Base-by-base conservation (phyloP, 805 yeast genomes). In the Vanderwaltozyma yarrowii region DNA sequence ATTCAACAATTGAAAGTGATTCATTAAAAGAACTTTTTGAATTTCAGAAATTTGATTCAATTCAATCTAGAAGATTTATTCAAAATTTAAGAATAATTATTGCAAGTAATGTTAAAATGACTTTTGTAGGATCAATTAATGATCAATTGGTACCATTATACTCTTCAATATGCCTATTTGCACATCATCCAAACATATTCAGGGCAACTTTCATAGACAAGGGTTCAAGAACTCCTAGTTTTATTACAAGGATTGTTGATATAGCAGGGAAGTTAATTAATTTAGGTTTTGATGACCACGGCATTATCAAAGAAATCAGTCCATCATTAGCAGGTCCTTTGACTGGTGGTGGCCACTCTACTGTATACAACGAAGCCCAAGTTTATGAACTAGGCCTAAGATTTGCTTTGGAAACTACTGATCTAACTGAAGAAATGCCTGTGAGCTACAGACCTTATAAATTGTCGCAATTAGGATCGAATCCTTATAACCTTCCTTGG, bases 271-370 rank as follows among this genome's bases (percentile, higher is more conserved):
- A 74, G 37, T 60, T 88, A 32, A 74, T 81, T 39, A 86, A 89
- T 55, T 48, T 76, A 33, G 97, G 97, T 0, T 71, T 66, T 36
- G 74, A 80, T 35, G 98, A 89, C 54, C 89, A 85, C 54, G 92
- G 87, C 17, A 81, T 92, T 12, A 67, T 89, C 16, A 79, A 79
- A 44, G 96, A 92, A 54, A 70, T 89, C 31, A 84, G 95, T 39
- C 71, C 69, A 30, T 70, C 84, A 0, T 60, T 82, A 44, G 92
- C 94, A 0, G 98, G 98, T 0, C 82, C 95, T 1, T 65, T 92
- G 37, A 89, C 96, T 0, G 96, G 96, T 3, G 88, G 92, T 7
- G 98, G 98, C 0, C 98, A 89, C 57, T 87, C 96, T 0, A 80
- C 73, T 45, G 77, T 92, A 20, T 89, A 89, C 59, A 81, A 83